Base-by-base conservation (phyloP, 1,284 basidiomycete species). In the Xanthoconium separans region DNA sequence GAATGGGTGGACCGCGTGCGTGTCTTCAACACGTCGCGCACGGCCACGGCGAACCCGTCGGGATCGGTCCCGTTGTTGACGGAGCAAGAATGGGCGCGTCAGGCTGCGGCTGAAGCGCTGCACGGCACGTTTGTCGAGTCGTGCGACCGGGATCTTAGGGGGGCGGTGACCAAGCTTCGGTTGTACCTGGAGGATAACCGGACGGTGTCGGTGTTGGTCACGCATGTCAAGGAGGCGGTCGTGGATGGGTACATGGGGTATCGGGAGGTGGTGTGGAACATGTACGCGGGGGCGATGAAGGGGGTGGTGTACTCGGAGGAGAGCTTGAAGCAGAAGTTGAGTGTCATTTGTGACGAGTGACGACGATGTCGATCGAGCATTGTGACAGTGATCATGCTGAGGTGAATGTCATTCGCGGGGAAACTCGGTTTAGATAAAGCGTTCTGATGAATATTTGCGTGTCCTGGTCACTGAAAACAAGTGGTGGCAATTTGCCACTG, bases 181-280 rank as follows among this genome's bases (percentile, higher is more conserved):
- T 63, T 91, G 52, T 96, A 94, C 66, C 77, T 97, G 13, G 85
- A 89, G 59, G 90, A 93, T 59, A 79, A 82, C 59, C 79, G 87
- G 55, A 93, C 92, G 8, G 89, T 89, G 33, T 75, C 75, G 2
- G 85, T 95, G 4, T 73, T 96, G 47, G 70, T 95, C 18, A 82
- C 83, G 27, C 92, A 94, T 59, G 78, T 91, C 20, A 77, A 84
- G 65, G 89, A 87, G 44, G 79, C 83, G n/a, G 80, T 95, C 16
- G 77, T 84, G 54, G 85, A 89, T 53, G 80, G 80, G 37, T 95
- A 94, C 70, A 75, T 78, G 56, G 77, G 78, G 37, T 94, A 92
- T 72, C 76, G 84, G 63, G 82, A 77, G 11, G 69, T 74, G 3
- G 72, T 74, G 27, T 69, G 72, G 69, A 68, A 64, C 44, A 70